Evolutionary conservation across 1,139 yeast genomes (phyloP).

Genomic region (Meyerozyma athensensis): DNA sequence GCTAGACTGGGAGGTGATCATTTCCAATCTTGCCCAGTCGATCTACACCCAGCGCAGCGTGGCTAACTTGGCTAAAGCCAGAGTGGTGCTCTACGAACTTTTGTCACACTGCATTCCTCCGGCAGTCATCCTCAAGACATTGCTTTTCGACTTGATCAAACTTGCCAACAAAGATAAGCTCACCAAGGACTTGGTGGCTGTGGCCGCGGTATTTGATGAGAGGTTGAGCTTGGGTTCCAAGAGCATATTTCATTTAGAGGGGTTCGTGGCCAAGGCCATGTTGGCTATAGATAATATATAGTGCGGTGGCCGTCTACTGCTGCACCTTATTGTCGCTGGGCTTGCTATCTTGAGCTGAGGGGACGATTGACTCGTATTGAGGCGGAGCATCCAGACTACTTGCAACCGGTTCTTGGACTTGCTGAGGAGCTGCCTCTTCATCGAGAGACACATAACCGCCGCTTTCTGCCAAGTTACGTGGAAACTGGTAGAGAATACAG

Average conservation of each 20-base stretch:
- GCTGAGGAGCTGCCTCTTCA: slow-evolving; percentile 3
- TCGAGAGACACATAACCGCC: slow-evolving; percentile 6
- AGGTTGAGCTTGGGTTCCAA: slow-evolving; percentile 82
- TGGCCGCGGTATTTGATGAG: slow-evolving; percentile 79
- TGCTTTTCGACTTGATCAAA: slow-evolving; percentile 54
- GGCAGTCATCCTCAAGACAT: slow-evolving; percentile 62
- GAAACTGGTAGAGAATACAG: slow-evolving; percentile 24
- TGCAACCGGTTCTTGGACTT: background rate
- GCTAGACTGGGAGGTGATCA: slow-evolving; percentile 88
- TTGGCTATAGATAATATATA: slow-evolving; percentile 27
- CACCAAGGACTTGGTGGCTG: slow-evolving; percentile 52
- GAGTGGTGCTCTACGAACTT: slow-evolving; percentile 77
- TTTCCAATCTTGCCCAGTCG: slow-evolving; percentile 57
- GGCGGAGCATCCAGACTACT: slow-evolving; percentile 17
- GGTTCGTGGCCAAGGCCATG: slow-evolving; percentile 88
- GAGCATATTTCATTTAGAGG: slow-evolving; percentile 91
- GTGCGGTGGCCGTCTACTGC: slow-evolving; percentile 9
- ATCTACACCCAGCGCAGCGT: slow-evolving; percentile 63
- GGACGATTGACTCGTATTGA: slow-evolving; percentile 23
- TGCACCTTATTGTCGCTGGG: slow-evolving; percentile 31
- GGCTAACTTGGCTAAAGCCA: slow-evolving; percentile 63
- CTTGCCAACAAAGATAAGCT: slow-evolving; percentile 30
- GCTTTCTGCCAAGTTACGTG: slow-evolving; percentile 8
- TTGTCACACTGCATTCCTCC: slow-evolving; percentile 94
- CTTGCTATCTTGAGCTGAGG: slow-evolving; percentile 14